phyloP scores from a whole-genome alignment of 768 basidiomycete genomes.

The Xerocomus potaroensis region DNA sequence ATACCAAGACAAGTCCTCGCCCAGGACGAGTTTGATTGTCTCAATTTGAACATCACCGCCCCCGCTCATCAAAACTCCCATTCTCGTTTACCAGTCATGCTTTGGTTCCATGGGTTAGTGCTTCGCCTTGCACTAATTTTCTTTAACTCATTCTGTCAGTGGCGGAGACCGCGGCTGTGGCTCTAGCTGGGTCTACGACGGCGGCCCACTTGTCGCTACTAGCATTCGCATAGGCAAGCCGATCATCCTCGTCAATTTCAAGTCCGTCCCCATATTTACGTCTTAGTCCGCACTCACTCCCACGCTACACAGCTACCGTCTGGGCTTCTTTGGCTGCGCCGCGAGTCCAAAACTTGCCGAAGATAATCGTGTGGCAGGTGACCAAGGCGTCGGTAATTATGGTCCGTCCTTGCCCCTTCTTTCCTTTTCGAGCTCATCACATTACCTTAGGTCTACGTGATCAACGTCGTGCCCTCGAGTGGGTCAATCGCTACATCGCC shows the following conservation, averaged over 20 bases:
- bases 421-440: conserved; percentile 3
- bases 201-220: conserved; percentile 64
- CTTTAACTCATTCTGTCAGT: conserved; percentile 35
- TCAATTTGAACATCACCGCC: conserved; percentile 77
- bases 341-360: conserved; percentile 60
- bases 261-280: conserved; percentile 45
- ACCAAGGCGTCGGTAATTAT: conserved; percentile 75
- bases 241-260: conserved; percentile 68
- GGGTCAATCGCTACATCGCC: conserved; percentile 55
- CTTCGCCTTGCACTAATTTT: conserved; percentile 5
- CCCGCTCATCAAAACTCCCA: conserved; percentile 51
- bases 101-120: conserved; percentile 82
- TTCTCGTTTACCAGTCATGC: conserved; percentile 69
- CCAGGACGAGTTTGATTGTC: conserved; percentile 74
- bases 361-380: conserved; percentile 61
- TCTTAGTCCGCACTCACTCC: conserved; percentile 10
- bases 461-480: conserved; percentile 60
- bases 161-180: conserved; percentile 72
- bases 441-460: conserved; percentile 51
- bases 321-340: conserved; percentile 77
- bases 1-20: conserved; percentile 51
- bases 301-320: conserved; percentile 52
- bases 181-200: conserved; percentile 75
- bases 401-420: conserved; percentile 39
- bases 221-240: conserved; percentile 61